Percentiles rank a stretch among this genome's conserved stretches.
These are phyloP conservation scores for Xenoacremonium recifei DNA, from an alignment of 2,329 filamentous ascomycete species.

Conservation along the genomic window DNA sequence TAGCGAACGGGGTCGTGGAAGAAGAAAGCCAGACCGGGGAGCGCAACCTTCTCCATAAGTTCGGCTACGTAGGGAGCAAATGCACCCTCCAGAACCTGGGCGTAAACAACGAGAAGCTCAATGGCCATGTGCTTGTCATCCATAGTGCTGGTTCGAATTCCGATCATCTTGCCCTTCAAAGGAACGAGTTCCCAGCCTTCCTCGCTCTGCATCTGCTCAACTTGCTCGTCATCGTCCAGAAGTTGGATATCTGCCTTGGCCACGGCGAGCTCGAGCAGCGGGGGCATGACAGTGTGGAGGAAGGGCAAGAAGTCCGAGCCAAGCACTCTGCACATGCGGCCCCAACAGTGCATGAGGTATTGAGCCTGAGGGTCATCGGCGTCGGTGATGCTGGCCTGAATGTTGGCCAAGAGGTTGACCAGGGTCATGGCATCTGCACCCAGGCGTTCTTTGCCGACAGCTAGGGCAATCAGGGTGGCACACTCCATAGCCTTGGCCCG, in stretches of 20 bases:
- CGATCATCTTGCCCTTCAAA: slow-evolving; percentile 95
- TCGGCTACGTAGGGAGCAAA: slow-evolving; percentile 91
- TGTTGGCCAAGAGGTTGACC: slow-evolving; percentile 81
- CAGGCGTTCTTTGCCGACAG: slow-evolving; percentile 91
- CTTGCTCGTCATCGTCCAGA: slow-evolving; percentile 90
- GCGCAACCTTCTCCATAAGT: slow-evolving; percentile 94
- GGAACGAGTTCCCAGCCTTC: slow-evolving; percentile 98
- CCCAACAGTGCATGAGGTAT: slow-evolving; percentile 98
- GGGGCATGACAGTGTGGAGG: slow-evolving; percentile 90
- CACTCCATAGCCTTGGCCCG: slow-evolving; percentile 99
- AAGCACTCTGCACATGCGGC: slow-evolving; percentile 94
- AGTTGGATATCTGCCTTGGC: slow-evolving; percentile 98
- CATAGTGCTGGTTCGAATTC: slow-evolving; percentile 93
- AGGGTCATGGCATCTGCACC: slow-evolving; percentile 83
- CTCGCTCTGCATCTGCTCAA: slow-evolving; percentile 88
- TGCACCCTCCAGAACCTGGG: slow-evolving; percentile 86
- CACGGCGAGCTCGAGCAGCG: slow-evolving; percentile 83
- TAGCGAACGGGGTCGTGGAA: slow-evolving; percentile 98
- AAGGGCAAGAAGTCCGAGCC: slow-evolving; percentile 90
- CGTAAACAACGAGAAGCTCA: slow-evolving; percentile 94
- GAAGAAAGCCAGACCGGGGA: slow-evolving; percentile 94
- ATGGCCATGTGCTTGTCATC: slow-evolving; percentile 99
- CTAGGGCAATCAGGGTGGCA: slow-evolving; percentile 90
- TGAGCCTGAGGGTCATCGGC: slow-evolving; percentile 93
- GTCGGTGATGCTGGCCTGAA: slow-evolving; percentile 84